Conservation (phyloP, 768 basidiomycete species). For the Leucocoprinus birnbaumii region DNA sequence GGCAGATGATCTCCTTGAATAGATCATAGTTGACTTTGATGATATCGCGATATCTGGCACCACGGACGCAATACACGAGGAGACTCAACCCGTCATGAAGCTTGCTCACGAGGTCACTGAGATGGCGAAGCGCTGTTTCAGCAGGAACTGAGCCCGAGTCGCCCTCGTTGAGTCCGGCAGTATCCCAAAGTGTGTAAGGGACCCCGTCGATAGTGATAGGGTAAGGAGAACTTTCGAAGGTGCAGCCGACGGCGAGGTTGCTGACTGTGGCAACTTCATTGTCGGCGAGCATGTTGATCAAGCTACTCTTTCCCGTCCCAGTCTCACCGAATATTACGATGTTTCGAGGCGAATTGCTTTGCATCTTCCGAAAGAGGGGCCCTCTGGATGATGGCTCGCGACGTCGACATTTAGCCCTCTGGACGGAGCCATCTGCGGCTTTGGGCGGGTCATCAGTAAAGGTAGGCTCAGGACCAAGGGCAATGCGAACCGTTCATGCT, state of each 20-base stretch:
- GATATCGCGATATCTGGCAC: slow-evolving; percentile 10
- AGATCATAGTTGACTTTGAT: slow-evolving; percentile 13
- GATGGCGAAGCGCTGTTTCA: slow-evolving; percentile 18
- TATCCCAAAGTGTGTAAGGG: slow-evolving; percentile 31
- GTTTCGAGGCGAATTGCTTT: slow-evolving; percentile 15
- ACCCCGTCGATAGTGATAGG: slow-evolving; percentile 21
- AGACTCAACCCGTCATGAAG: slow-evolving; percentile 34
- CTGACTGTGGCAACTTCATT: slow-evolving; percentile 25
- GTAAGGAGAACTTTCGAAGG: slow-evolving; percentile 28
- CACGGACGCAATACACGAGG: slow-evolving; percentile 30
- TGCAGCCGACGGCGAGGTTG: slow-evolving; percentile 29
- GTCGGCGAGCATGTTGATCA: slow-evolving; percentile 37
- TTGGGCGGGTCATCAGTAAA: not conserved
- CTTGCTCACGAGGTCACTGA: slow-evolving; percentile 28
- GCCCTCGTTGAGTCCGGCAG: slow-evolving; percentile 37
- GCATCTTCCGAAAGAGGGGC: slow-evolving; percentile 3
- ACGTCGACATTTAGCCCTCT: not conserved
- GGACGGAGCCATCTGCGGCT: not conserved
- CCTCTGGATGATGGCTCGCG: not conserved
- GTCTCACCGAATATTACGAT: slow-evolving; percentile 41
- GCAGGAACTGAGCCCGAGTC: slow-evolving; percentile 18
- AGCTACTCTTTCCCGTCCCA: slow-evolving; percentile 36
- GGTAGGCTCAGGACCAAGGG: no score
- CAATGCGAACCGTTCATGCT: no score
- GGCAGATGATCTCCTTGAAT: slow-evolving; percentile 9